Base-by-base conservation (phyloP, 2,329 filamentous ascomycete genomes). In the Phaeosphaeriaceae sp. region DNA sequence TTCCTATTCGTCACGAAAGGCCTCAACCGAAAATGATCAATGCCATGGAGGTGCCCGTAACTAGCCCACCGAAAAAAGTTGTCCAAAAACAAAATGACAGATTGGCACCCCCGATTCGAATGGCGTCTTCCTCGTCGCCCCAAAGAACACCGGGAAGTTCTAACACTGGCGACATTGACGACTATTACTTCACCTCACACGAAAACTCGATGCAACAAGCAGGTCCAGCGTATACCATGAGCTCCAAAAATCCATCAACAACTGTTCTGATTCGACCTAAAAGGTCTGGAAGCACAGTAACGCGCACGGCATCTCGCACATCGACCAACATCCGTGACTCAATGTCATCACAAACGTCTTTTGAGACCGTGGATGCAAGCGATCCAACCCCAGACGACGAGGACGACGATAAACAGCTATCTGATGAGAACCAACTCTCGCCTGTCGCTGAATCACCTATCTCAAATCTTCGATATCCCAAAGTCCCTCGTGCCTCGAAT, bases 311-410 rank as follows among this genome's bases (percentile, higher is more conserved):
- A 12, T 70, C 66, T 1, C 53, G 61, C 32, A 56, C 61, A 8
- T 72, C 67, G 7, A 66, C 66, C 1, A 68, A 61, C 28, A 53
- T 60, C 16, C 67, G 70, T 17, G 70, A 73, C 40, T 73, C 70
- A 0, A 32, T 62, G 9, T 67, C 67, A 0, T 71, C 66, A 1
- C 72, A 76, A 15, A 80, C 78, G 2, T 76, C 75, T 3, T 79
- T 80, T 51, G 78, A 80, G 54, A 76, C 75, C 23, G 71, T 65
- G 3, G 75, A 76, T 51, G 64, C 69, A 3, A 72, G 79, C 46
- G 77, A 79, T 48, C 70, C 76, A 2, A 79, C 77, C 2, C 78
- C 77, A 1, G 76, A 77, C 21, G 76, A 78, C 46, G 72, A 74
- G 13, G 72, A 75, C 9, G 72, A 72, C 38, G 65, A 71, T 21